These are phyloP conservation scores for Solanum stenotomum DNA, from an alignment of 257 asterid species.

Conservation along the genomic window DNA sequence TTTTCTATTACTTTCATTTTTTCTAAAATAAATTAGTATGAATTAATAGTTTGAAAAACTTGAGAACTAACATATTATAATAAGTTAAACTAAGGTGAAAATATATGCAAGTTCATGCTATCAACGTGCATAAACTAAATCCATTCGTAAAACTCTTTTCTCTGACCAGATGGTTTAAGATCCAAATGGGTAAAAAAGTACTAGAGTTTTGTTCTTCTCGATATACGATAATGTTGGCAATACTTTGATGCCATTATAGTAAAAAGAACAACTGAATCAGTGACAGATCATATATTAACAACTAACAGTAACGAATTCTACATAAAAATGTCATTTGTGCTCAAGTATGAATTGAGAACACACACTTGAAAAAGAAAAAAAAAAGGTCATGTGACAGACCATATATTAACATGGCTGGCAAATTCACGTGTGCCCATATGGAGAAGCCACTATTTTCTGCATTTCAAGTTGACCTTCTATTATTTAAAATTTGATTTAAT, in stretches of 20 bases:
- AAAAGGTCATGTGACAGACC: not conserved
- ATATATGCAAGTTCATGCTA: not conserved
- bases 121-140: not conserved
- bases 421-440: slow-evolving; percentile 1
- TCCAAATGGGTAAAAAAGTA: not conserved
- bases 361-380: not conserved
- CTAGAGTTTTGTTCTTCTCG: not conserved
- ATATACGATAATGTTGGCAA: not conserved
- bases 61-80: not conserved
- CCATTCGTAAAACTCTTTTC: not conserved
- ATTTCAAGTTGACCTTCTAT: not conserved
- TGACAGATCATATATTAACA: not conserved
- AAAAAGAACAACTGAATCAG: not conserved
- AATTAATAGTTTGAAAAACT: not conserved
- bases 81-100: not conserved
- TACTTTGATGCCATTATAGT: not conserved
- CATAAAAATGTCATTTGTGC: not conserved
- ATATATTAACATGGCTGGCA: not conserved
- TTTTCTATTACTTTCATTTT: not conserved
- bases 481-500: not conserved
- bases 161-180: not conserved
- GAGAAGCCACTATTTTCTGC: not conserved
- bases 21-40: not conserved
- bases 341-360: not conserved
- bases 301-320: not conserved